Percentiles rank a stretch among this genome's conserved stretches.
These are phyloP conservation scores for Zygosaccharomyces bisporus DNA, from an alignment of 805 yeast genomes.

Conservation along the genomic window DNA sequence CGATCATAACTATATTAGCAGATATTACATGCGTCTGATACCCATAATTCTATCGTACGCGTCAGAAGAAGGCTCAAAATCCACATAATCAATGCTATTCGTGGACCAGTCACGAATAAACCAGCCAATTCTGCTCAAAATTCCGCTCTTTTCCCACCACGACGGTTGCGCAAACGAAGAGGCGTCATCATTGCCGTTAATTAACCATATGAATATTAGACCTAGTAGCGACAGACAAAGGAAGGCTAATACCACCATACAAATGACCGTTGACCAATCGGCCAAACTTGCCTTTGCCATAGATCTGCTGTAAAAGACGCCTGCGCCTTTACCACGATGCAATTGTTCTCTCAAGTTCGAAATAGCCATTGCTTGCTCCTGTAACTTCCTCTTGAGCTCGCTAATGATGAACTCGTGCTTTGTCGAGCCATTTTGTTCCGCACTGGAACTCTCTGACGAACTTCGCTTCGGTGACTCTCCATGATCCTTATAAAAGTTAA, in stretches of 20 bases:
- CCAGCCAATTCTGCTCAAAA: slow-evolving; percentile 24
- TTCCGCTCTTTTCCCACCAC: slow-evolving; percentile 28
- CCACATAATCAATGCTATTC: slow-evolving; percentile 4
- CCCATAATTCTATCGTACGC: slow-evolving; percentile 28
- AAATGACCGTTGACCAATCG: neutral
- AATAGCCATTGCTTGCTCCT: slow-evolving; percentile 30
- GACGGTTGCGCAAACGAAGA: slow-evolving; percentile 6
- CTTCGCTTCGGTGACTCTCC: slow-evolving; percentile 15
- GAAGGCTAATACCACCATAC: neutral
- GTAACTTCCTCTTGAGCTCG: slow-evolving; percentile 30
- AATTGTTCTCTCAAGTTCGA: slow-evolving; percentile 22
- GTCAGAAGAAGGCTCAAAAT: slow-evolving; percentile 7
- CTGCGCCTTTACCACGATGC: slow-evolving; percentile 11
- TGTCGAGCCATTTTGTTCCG: slow-evolving; percentile 10
- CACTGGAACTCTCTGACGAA: neutral
- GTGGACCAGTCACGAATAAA: slow-evolving; percentile 19
- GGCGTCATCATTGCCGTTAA: slow-evolving; percentile 2
- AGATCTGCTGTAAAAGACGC: slow-evolving; percentile 5
- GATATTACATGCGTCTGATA: slow-evolving; percentile 8
- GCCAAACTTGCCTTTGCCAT: neutral
- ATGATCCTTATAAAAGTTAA: slow-evolving; percentile 28
- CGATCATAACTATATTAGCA: slow-evolving; percentile 8
- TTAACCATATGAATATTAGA: neutral
- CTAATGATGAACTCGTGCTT: slow-evolving; percentile 30
- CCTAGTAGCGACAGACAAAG: too few species aligned